A percentile compares a stretch with the other conserved stretches of the same genome.
Evolutionary conservation across 306 rosid genomes (phyloP).

Genomic region (Cotoneaster glaucophyllus): DNA sequence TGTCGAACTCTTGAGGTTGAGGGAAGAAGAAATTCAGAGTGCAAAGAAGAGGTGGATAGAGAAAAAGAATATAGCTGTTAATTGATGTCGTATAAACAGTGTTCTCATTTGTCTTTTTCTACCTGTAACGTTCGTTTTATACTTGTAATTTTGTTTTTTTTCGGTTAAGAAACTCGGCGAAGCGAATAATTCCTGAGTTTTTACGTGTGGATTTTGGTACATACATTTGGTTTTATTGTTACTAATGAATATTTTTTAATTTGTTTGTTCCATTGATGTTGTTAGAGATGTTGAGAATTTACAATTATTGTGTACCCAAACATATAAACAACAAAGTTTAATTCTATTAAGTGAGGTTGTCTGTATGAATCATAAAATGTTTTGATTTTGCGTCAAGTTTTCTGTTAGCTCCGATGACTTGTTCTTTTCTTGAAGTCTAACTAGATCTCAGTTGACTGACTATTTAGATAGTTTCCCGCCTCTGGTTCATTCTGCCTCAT

Average conservation of each 20-base stretch:
- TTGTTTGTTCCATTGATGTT: too few relatives aligned
- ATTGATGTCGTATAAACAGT: slow-evolving; percentile 16
- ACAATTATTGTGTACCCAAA: too few relatives aligned
- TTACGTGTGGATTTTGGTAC: background rate
- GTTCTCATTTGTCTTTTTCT: background rate
- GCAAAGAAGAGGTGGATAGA: slow-evolving; percentile 59
- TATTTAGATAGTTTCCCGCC: too few relatives aligned
- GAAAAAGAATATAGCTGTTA: slow-evolving; percentile 40
- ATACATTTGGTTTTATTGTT: background rate
- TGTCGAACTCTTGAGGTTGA: slow-evolving; percentile 49
- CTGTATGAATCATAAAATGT: too few relatives aligned
- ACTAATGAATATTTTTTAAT: background rate
- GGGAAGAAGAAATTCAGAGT: slow-evolving; percentile 58
- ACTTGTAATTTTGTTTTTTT: background rate
- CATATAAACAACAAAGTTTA: too few relatives aligned
- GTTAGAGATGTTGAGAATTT: too few relatives aligned
- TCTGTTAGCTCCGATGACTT: too few relatives aligned
- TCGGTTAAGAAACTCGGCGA: background rate
- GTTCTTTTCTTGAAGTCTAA: too few relatives aligned
- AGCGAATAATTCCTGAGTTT: background rate
- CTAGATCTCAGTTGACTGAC: too few relatives aligned
- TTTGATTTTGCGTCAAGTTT: too few relatives aligned
- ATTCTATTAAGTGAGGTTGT: too few relatives aligned
- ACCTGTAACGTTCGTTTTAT: slow-evolving; percentile 17
- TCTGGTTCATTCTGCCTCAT: too few relatives aligned